A percentile compares a stretch with the other conserved stretches of the same genome.
phyloP scores from a whole-genome alignment of 2,329 filamentous ascomycete genomes.

The Aspergillus ochraceus region DNA sequence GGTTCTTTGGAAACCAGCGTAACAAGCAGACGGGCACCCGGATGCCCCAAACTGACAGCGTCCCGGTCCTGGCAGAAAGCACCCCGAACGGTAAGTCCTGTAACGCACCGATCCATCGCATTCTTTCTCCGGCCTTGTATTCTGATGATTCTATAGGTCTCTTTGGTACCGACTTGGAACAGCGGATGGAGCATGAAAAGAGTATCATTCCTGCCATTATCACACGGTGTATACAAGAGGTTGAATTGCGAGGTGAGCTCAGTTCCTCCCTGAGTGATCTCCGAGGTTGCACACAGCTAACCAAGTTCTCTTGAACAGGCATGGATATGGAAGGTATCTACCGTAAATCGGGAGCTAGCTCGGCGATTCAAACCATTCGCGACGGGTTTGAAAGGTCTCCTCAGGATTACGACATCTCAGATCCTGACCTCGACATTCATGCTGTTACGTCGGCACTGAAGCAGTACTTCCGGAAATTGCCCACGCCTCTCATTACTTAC shows the following conservation, averaged over 20 bases:
- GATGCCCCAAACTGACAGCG: constrained; percentile 46
- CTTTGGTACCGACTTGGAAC: constrained; percentile 85
- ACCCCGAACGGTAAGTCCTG: constrained; percentile 39
- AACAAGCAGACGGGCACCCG: constrained; percentile 41
- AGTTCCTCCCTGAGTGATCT: constrained; percentile 14
- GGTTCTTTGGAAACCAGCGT: constrained; percentile 63
- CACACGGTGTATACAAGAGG: constrained; percentile 91
- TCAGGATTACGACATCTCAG: constrained; percentile 85
- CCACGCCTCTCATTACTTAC: constrained; percentile 84
- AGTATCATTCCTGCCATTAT: constrained; percentile 88
- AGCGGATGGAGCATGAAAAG: constrained; percentile 84
- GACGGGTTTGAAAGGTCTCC: constrained; percentile 82
- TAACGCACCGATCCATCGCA: not conserved
- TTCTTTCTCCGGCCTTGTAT: not conserved
- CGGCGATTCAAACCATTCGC: constrained; percentile 85
- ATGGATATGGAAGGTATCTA: constrained; percentile 99
- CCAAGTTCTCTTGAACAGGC: constrained; percentile 35
- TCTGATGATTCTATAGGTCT: constrained; percentile 50
- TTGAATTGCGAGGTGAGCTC: constrained; percentile 74
- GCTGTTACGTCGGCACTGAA: constrained; percentile 94
- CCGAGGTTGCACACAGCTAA: not conserved
- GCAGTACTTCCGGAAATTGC: constrained; percentile 94
- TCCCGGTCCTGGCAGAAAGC: constrained; percentile 40
- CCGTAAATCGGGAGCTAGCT: constrained; percentile 91
- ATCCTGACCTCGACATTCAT: constrained; percentile 91